Evolutionary conservation across 495 filamentous ascomycete genomes (phyloP), one percentile per base, ranked within the genome.

Genomic region (Friedmanniomyces simplex): DNA sequence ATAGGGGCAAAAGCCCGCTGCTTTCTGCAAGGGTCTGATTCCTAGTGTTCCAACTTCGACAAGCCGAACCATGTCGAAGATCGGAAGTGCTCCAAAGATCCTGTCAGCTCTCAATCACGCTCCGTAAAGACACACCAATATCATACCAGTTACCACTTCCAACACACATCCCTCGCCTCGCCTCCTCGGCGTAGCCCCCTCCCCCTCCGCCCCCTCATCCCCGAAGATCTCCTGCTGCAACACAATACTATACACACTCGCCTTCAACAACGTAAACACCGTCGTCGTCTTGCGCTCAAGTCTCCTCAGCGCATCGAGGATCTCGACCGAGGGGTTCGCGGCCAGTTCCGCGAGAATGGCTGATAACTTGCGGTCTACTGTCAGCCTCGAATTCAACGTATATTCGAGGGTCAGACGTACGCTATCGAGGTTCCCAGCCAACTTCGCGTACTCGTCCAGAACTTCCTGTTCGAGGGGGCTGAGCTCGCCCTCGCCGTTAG

Each of bases 231-330:
- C 86, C 76, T 96, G 89, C 78, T 97, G 89, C 74, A 98, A 70
- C 63, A 98, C 90, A 76, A 98, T 96, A 68, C 86, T 93, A 71
- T 97, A 97, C 50, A 97, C 93, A 71, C 91, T 96, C 32, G 93
- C 91, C 75, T 98, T 97, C 67, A 98, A 77, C 68, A 96, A 67
- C 57, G 93, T 98, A 71, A 91, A 95, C 32, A 96, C 93, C 39
- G 94, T 76, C 46, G 87, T 87, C 24, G 89, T 96, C 78, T 97
- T 96, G 61, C 93, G 78, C 74, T 98, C 93, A 51, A 98, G 77
- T 34, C 87, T 80, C 47, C 93, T 75, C 59, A 98, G 72, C n/a
- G 84, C 82, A 68, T 98, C 91, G 32, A 90, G 74, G 48, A 90
- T 83, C 63, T 83, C 81, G n/a, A 79, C 72, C 0, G 83, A 82